Conservation (phyloP, 2,329 filamentous ascomycete genomes). For the Aspergillus puulaauensis region DNA sequence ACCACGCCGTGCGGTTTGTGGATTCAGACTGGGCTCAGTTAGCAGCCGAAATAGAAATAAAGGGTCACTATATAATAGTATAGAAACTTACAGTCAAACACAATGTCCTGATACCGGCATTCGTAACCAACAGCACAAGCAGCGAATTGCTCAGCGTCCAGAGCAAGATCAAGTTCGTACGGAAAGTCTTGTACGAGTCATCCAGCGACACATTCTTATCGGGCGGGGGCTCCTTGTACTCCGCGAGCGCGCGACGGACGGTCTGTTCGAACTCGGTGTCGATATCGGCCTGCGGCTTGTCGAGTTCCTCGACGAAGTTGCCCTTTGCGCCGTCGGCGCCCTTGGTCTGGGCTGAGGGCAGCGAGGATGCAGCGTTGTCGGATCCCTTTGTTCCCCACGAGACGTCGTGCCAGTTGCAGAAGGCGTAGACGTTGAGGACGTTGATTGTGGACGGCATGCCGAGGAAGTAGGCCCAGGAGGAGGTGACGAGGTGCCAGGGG, state of each 20-base stretch:
- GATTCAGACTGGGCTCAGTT: conserved; percentile 56
- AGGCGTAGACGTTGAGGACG: conserved; percentile 98
- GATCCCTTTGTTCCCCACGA: conserved; percentile 99
- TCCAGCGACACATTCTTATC: conserved; percentile 84
- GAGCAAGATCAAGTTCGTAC: conserved; percentile 87
- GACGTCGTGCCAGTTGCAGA: conserved; percentile 99
- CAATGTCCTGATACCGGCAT: conserved; percentile 78
- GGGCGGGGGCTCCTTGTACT: conserved; percentile 74
- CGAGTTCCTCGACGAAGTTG: conserved; percentile 87
- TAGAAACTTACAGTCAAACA: conserved; percentile 66
- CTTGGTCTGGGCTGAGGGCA: conserved; percentile 83
- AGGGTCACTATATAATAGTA: not conserved
- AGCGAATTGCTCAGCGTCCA: conserved; percentile 96
- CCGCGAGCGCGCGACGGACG: conserved; percentile 86
- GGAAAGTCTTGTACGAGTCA: conserved; percentile 99
- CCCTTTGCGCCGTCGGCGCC: conserved; percentile 85
- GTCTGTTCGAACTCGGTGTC: conserved; percentile 96
- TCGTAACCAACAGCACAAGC: conserved; percentile 83
- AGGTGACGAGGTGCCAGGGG: conserved; percentile 99
- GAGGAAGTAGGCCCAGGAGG: conserved; percentile 87
- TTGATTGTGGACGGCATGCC: conserved; percentile 98
- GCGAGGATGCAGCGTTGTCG: conserved; percentile 80
- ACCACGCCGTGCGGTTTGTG: conserved; percentile 74
- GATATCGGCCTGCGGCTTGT: conserved; percentile 96
- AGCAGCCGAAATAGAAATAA: not conserved